Evolutionary conservation across 2,329 filamentous ascomycete species (phyloP).

Genomic region (Exophiala aquamarina): DNA sequence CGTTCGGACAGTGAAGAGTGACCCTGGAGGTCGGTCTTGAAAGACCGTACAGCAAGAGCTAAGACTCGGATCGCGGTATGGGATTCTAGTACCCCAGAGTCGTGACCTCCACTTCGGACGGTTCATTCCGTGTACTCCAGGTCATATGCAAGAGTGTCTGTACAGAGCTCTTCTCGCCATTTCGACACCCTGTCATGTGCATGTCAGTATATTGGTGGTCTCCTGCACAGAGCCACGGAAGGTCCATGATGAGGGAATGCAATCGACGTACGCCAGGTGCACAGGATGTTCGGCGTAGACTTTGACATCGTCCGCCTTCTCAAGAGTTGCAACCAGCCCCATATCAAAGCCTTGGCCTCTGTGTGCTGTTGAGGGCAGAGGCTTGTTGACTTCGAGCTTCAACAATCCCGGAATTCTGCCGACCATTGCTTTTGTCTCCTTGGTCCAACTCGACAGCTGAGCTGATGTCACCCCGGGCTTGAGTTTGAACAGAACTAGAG

Average conservation of each 20-base stretch:
- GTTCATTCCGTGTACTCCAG: constrained; percentile 35
- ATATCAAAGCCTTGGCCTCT: constrained; percentile 47
- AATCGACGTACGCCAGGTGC: constrained; percentile 42
- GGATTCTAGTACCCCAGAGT: no score
- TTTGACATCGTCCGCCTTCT: constrained; percentile 42
- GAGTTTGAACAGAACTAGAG: constrained; percentile 47
- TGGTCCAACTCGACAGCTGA: constrained; percentile 35
- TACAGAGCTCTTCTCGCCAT: constrained; percentile 41
- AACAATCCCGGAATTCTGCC: constrained; percentile 42
- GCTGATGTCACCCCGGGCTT: constrained; percentile 38
- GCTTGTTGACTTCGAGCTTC: constrained; percentile 37
- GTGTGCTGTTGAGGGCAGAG: constrained; percentile 41
- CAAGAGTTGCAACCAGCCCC: constrained; percentile 47
- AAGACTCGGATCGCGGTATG: no score
- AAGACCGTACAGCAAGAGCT: no score
- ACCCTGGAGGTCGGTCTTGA: no score
- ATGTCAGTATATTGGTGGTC: neutral
- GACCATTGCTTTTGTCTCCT: constrained; percentile 38
- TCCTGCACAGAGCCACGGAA: neutral
- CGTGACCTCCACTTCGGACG: no score
- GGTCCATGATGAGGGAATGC: constrained; percentile 2
- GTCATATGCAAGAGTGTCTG: constrained; percentile 44
- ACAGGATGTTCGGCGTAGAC: constrained; percentile 47
- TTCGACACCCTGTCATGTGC: constrained; percentile 37
- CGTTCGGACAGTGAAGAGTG: no score